Evolutionary conservation across 768 basidiomycete species (phyloP), one percentile per base, ranked within the genome.

Genomic region (Rhodotorula graminis): DNA sequence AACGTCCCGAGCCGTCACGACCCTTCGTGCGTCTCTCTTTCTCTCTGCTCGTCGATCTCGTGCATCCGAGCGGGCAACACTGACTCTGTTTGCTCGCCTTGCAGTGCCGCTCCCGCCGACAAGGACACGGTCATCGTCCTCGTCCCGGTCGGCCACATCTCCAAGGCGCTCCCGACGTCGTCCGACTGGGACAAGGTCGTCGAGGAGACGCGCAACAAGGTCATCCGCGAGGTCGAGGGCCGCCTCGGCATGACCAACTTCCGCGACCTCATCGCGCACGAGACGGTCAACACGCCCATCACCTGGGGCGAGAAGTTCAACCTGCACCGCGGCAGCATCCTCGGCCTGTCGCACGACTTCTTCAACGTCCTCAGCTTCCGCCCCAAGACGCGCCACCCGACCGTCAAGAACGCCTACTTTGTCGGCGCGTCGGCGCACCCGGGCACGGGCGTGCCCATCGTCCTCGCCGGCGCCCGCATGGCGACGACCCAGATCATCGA

Each of bases 381-480:
- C 29, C 72, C 76, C 65, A 61, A 70, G 77, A 81, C 67, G 75
- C 81, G 74, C 71, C 81, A 82, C 77, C 78, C 80, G 25, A 74
- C 75, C 29, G 62, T 82, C 71, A 77, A 80, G 66, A 79, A 78
- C 46, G 78, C 82, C 19, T 83, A 82, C 77, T 83, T 83, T 67
- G 83, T 83, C 44, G 83, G 83, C n/a, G 83, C 83, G 2, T 81
- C 80, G 40, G 81, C 81, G 23, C 83, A 83, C 72, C 83, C 83
- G 3, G 83, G 83, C 55, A 83, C 83, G 19, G 83, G 73, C 52
- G 81, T 82, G 0, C 82, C 82, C 25, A 82, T 83, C 53, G 81
- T 81, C 31, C 80, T 83, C 29, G 82, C 82, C 57, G 83, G 83
- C 2, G 81, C 82, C 23, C 78, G 80, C 61, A 68, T 83, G 31